Percentiles rank a stretch among this genome's conserved stretches.
Evolutionary conservation across 345 rosid species (phyloP).

Genomic region (Eucalyptus microcorys): DNA sequence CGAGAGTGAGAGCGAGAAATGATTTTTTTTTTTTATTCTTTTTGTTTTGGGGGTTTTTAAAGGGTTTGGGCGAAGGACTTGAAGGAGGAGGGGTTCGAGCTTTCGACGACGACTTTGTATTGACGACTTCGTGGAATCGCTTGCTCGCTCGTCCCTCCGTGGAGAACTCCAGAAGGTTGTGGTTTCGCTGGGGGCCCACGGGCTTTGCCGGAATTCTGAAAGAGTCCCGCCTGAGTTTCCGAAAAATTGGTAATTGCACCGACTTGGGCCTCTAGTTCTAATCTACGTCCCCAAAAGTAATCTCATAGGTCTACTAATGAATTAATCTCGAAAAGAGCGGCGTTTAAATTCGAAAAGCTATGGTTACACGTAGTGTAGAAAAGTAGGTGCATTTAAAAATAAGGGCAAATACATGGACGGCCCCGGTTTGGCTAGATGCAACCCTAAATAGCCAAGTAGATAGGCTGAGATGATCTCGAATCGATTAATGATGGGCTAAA

Average conservation of each 20-base stretch:
- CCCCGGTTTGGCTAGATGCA: rapidly evolving
- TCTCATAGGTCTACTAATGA: not conserved
- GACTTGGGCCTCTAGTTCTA: not conserved
- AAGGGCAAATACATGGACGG: not conserved
- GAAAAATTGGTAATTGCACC: not conserved
- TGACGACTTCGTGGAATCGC: not conserved
- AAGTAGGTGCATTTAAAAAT: not conserved
- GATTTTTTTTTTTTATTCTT: not conserved
- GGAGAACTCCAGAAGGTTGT: not conserved
- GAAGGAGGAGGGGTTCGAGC: not conserved
- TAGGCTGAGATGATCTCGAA: too few relatives aligned
- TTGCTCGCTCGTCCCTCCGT: not conserved
- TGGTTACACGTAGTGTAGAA: not conserved
- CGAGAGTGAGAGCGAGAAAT: not conserved
- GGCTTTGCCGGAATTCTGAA: not conserved
- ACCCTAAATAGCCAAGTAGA: too few relatives aligned
- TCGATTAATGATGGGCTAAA: too few relatives aligned
- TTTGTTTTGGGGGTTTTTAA: not conserved
- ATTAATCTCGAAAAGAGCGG: not conserved
- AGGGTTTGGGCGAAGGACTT: not conserved
- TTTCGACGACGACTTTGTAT: not conserved
- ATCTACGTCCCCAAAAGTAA: not conserved
- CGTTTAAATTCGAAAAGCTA: not conserved
- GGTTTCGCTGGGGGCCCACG: not conserved
- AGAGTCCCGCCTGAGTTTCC: not conserved